Evolutionary conservation across 2,329 filamentous ascomycete species (phyloP).

Genomic region (Verticillium nonalfalfae): DNA sequence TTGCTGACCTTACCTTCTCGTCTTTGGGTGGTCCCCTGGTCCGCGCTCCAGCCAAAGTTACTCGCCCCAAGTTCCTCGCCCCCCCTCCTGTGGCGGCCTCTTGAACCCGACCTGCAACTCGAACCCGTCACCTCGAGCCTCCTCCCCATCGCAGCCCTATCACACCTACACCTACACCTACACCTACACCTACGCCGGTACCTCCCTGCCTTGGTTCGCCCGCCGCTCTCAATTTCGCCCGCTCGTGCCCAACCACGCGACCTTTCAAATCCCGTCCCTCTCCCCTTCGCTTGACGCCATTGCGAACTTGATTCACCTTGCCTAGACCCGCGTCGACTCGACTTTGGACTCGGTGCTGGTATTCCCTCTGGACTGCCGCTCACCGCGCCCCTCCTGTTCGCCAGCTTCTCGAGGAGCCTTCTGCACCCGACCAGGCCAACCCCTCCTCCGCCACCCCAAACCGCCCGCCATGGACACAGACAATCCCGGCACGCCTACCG

Average conservation of each 20-base stretch:
- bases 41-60: neutral
- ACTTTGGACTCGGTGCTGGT: constrained; percentile 8
- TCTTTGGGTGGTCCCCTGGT: neutral
- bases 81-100: neutral
- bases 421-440: neutral
- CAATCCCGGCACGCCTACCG: constrained; percentile 22
- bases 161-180: constrained; percentile 14
- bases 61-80: neutral
- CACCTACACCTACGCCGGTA: constrained; percentile 6
- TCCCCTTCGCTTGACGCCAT: neutral
- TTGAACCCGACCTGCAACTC: constrained; percentile 11
- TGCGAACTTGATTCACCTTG: constrained; percentile 5
- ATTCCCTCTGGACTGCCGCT: constrained; percentile 2
- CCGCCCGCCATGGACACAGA: constrained; percentile 42
- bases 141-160: constrained; percentile 19
- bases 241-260: constrained; percentile 8
- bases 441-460: neutral
- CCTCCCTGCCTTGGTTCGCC: constrained; percentile 5
- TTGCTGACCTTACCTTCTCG: neutral
- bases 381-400: constrained; percentile 9
- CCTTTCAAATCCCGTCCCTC: neutral
- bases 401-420: neutral
- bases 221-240: constrained; percentile 1
- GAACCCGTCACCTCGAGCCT: constrained; percentile 10
- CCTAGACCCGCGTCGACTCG: constrained; percentile 9